Evolutionary conservation across 345 rosid genomes (phyloP).

Genomic region (Eucalyptus decipiens): DNA sequence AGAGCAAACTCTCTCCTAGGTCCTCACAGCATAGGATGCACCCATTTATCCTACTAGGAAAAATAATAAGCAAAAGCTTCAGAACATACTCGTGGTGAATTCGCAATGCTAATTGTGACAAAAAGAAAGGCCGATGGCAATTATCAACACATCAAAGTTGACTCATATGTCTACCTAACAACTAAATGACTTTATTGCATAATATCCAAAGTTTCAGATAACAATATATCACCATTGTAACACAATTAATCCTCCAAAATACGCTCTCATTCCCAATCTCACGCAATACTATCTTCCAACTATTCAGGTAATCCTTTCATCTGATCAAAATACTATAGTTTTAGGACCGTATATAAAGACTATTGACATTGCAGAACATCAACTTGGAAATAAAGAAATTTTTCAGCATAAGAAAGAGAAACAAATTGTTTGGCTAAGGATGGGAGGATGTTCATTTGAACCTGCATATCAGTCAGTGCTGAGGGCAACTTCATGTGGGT

Average conservation of each 20-base stretch:
- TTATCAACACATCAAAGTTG: background rate
- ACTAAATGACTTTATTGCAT: background rate
- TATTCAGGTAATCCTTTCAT: background rate
- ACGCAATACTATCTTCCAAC: background rate
- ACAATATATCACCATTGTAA: background rate
- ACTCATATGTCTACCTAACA: background rate
- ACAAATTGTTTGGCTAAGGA: background rate
- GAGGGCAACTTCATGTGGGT: slow-evolving; percentile 75
- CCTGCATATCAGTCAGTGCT: slow-evolving; percentile 40
- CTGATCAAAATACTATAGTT: background rate
- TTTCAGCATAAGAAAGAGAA: background rate
- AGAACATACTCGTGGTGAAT: background rate
- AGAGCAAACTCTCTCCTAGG: background rate
- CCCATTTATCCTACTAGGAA: background rate
- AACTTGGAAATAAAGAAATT: background rate
- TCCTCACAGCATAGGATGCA: background rate
- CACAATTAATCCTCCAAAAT: background rate
- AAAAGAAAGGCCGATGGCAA: background rate
- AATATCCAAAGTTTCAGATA: background rate
- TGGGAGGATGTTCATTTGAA: background rate
- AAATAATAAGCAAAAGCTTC: background rate
- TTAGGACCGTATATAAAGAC: background rate
- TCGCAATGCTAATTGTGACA: background rate
- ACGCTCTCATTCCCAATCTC: background rate
- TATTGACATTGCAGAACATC: background rate